Conservation (phyloP, 2,329 filamentous ascomycete genomes). For the Beauveria australis region DNA sequence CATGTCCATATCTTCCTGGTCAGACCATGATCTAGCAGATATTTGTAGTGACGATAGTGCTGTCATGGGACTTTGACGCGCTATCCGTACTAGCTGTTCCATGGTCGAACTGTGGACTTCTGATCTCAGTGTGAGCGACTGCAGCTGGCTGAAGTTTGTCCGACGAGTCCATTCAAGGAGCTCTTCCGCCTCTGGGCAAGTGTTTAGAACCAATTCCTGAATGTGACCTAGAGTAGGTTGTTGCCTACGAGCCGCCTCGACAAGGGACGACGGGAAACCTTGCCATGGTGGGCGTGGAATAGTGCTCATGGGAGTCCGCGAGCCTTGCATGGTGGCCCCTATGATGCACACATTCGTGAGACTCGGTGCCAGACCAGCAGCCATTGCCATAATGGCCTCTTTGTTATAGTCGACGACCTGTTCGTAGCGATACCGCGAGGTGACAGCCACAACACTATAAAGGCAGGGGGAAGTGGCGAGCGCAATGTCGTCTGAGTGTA, state of each 20-base stretch:
- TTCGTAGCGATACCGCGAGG: background rate
- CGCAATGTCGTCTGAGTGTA: background rate
- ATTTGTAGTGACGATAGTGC: background rate
- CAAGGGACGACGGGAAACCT: background rate
- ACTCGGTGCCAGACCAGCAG: background rate
- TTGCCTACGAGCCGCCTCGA: background rate
- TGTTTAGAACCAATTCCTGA: background rate
- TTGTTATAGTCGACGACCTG: background rate
- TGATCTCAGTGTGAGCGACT: background rate
- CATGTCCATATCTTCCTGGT: too few relatives aligned
- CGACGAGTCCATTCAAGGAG: background rate
- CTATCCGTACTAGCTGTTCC: background rate
- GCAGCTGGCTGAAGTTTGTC: background rate
- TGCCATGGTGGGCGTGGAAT: background rate
- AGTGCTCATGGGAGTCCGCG: background rate
- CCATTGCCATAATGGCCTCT: conserved; percentile 6
- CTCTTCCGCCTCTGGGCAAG: background rate
- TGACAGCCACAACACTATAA: conserved; percentile 1
- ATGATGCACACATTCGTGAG: background rate
- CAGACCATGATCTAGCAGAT: too few relatives aligned
- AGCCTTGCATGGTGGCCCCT: background rate
- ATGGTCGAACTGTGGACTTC: background rate
- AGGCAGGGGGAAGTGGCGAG: conserved; percentile 8
- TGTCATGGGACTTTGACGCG: background rate
- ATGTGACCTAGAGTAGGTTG: background rate